Percentiles rank a stretch among this genome's conserved stretches.
Conservation (phyloP, 2,329 filamentous ascomycete genomes). For the Hymenoscyphus fructigenus region DNA sequence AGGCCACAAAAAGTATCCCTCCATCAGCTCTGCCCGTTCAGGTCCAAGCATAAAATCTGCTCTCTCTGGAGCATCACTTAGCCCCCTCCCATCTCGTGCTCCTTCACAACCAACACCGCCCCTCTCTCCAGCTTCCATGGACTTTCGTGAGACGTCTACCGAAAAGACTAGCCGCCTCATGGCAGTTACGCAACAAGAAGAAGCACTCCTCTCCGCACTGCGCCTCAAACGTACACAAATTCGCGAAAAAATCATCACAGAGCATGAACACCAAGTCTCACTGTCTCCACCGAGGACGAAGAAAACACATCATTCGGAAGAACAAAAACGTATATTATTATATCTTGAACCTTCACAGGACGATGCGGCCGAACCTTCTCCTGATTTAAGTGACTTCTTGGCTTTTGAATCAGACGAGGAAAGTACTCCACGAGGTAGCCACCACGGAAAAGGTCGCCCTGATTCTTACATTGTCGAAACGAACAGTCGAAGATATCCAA, state of each 20-base stretch:
- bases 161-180: constrained; percentile 40
- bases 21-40: background rate
- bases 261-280: constrained; percentile 33
- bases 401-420: constrained; percentile 33
- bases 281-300: constrained; percentile 26
- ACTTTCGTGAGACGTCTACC: constrained; percentile 19
- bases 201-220: constrained; percentile 50
- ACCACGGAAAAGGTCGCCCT: constrained; percentile 8
- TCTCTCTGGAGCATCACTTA: background rate
- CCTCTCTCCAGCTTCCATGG: constrained; percentile 31
- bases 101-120: constrained; percentile 33
- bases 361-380: constrained; percentile 33
- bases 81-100: background rate
- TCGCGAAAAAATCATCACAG: constrained; percentile 41
- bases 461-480: constrained; percentile 5
- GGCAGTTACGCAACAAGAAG: constrained; percentile 53
- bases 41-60: constrained; percentile 18
- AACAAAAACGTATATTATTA: constrained; percentile 27
- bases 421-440: constrained; percentile 28
- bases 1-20: constrained; percentile 9
- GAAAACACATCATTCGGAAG: constrained; percentile 8
- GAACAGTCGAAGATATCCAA: background rate
- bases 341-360: constrained; percentile 27
- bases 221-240: constrained; percentile 48
- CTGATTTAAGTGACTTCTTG: constrained; percentile 33